Percentiles rank a stretch among this genome's conserved stretches.
phyloP scores from a whole-genome alignment of 805 yeast genomes.

The Naumovozyma baii region DNA sequence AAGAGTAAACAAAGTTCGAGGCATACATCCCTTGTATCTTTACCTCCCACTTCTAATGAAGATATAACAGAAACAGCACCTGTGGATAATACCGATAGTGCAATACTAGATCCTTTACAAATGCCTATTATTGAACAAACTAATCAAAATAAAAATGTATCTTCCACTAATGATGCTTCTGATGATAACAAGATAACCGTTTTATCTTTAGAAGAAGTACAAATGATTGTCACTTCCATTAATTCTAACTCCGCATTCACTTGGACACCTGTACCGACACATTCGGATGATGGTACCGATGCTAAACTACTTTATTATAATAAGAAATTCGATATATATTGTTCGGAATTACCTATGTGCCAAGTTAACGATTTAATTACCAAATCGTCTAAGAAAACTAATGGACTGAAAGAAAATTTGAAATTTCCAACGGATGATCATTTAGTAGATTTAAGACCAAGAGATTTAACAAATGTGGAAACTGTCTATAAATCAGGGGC shows the following conservation, averaged over 20 bases:
- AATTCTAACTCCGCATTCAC: slow-evolving; percentile 33
- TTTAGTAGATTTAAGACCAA: slow-evolving; percentile 21
- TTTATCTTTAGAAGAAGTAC: slow-evolving; percentile 31
- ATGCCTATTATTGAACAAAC: background rate
- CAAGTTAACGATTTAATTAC: background rate
- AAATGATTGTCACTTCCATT: slow-evolving; percentile 30
- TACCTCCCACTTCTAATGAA: background rate
- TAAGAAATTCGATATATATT: slow-evolving; percentile 48
- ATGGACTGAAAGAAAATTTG: slow-evolving; percentile 7
- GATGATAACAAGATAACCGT: slow-evolving; percentile 15
- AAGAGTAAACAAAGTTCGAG: slow-evolving; percentile 5
- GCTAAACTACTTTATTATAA: slow-evolving; percentile 52
- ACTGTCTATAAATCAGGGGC: slow-evolving; percentile 8
- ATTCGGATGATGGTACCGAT: slow-evolving; percentile 29
- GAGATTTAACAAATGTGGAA: slow-evolving; percentile 21
- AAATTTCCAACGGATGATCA: slow-evolving; percentile 26
- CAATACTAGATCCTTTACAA: slow-evolving; percentile 8
- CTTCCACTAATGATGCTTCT: no score
- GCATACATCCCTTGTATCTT: background rate
- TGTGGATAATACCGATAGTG: background rate
- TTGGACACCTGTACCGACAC: slow-evolving; percentile 55
- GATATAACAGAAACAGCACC: background rate
- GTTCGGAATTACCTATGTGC: slow-evolving; percentile 46
- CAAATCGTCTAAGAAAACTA: background rate
- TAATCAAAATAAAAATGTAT: background rate